Base-by-base conservation (phyloP, 2,329 filamentous ascomycete genomes). In the Aphanoascus verrucosus region DNA sequence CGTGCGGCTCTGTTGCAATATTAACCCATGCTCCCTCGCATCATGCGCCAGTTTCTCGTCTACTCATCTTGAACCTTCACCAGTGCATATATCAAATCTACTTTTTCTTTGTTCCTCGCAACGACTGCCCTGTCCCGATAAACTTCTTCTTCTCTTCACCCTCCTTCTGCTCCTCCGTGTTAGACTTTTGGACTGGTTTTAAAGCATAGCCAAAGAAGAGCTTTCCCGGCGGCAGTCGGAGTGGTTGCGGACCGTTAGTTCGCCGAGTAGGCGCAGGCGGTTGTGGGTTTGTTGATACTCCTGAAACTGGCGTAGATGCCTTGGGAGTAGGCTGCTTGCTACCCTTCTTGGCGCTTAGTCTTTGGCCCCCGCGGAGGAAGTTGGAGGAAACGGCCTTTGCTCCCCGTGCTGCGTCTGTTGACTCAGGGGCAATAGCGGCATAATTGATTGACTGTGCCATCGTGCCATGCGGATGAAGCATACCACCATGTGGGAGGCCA, bases 361-460 rank as follows among this genome's bases (percentile, higher is more conserved):
- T 85, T 64, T 95, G 87, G 0, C 93, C 93, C 35, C 83, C 81
- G 1, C 82, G 81, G 0, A 85, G 69, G 68, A 97, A 97, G 66
- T 93, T 85, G 1, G 88, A 90, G 0, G 84, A 80, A 1, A 78
- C 76, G 3, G 81, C 80, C 60, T 77, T 78, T 9, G 80, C 80
- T 37, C 81, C 82, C 7, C 76, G 75, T 5, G 80, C 80, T 12
- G 81, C 83, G 12, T 82, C 77, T 1, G 77, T 80, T 5, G 87
- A 79, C 2, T 83, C 83, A 0, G 93, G 90, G 0, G 89, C 88
- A 60, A 98, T 94, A 32, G 89, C 81, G 50, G 82, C 80, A 70
- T 97, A 98, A 74, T 96, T 96, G 75, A 98, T 97, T n/a, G 88
- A 82, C 63, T 95, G 88, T 0, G 93, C 90, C 93, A 98, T 98